Percentiles rank a stretch among this genome's conserved stretches.
Conservation (phyloP, 2,329 filamentous ascomycete species). For the Sporothrix curviconia region DNA sequence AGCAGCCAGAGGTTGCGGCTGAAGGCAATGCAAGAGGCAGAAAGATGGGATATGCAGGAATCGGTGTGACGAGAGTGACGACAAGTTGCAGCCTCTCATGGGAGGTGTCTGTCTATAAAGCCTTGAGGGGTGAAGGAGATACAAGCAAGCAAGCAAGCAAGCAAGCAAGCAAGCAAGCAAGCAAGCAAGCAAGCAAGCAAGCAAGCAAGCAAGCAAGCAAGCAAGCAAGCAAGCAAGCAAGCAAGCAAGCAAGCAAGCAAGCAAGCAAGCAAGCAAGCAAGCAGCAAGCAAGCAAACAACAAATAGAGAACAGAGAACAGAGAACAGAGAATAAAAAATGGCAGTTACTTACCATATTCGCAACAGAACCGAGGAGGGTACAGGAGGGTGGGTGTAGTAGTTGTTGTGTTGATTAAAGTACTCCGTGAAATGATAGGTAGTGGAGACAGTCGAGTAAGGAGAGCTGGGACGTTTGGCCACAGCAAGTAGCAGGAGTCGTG, state of each 20-base stretch:
- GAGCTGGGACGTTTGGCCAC: not conserved
- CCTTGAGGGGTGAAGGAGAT: not conserved
- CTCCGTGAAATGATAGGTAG: slow-evolving; percentile 16
- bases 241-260: too few relatives aligned
- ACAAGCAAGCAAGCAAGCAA: slow-evolving; percentile 28
- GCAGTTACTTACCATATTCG: slow-evolving; percentile 42
- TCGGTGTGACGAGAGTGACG: slow-evolving; percentile 1
- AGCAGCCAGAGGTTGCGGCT: not conserved
- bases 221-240: too few relatives aligned
- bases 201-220: too few relatives aligned
- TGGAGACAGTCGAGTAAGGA: not conserved
- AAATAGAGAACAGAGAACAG: not conserved
- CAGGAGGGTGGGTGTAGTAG: slow-evolving; percentile 26
- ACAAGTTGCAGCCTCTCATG: not conserved
- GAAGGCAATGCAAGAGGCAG: slow-evolving; percentile 15
- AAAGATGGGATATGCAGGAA: slow-evolving; percentile 7
- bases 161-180: too few relatives aligned
- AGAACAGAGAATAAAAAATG: not conserved
- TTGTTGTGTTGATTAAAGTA: slow-evolving; percentile 25
- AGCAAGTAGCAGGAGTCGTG: not conserved
- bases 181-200: too few relatives aligned
- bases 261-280: too few relatives aligned
- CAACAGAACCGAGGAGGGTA: slow-evolving; percentile 27
- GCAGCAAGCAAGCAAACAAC: too few relatives aligned
- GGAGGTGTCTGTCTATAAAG: not conserved